phyloP scores from a whole-genome alignment of 352 stramenopile species.

The Albugo laibachii region DNA sequence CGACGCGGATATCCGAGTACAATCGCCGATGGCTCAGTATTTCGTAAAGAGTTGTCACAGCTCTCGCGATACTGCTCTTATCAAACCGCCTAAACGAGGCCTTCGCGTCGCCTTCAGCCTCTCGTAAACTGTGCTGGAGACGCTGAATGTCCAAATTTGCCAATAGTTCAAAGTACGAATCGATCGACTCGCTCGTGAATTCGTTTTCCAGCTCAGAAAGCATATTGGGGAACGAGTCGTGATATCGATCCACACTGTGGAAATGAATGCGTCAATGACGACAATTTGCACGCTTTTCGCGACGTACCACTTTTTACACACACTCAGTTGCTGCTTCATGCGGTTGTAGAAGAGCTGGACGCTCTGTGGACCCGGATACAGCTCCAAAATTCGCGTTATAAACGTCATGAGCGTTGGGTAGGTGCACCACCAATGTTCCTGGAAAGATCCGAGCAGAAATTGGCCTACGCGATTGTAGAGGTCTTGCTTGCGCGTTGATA shows the following conservation, averaged over 20 bases:
- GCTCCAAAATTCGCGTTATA: slow-evolving; percentile 72
- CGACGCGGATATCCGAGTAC: slow-evolving; percentile 61
- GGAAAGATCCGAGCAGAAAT: slow-evolving; percentile 45
- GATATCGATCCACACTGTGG: slow-evolving; percentile 65
- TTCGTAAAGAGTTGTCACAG: slow-evolving; percentile 44
- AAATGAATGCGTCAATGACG: not conserved
- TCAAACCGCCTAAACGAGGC: too few species aligned
- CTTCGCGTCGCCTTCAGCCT: not conserved
- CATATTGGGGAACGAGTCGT: slow-evolving; percentile 46
- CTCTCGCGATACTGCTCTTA: slow-evolving; percentile 6
- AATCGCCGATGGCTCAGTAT: slow-evolving; percentile 52
- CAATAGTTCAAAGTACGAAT: slow-evolving; percentile 58
- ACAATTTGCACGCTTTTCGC: not conserved
- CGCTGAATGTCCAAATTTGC: slow-evolving; percentile 47
- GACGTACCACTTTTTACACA: slow-evolving; percentile 42
- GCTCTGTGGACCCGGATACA: slow-evolving; percentile 46
- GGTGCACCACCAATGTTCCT: slow-evolving; percentile 54
- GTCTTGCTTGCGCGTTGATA: slow-evolving; percentile 33
- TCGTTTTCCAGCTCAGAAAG: slow-evolving; percentile 56
- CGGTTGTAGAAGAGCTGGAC: slow-evolving; percentile 52
- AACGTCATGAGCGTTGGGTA: slow-evolving; percentile 70
- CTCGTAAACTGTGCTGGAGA: slow-evolving; percentile 26
- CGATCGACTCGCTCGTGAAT: slow-evolving; percentile 48
- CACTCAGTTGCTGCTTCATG: slow-evolving; percentile 39
- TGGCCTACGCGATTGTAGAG: slow-evolving; percentile 58